Evolutionary conservation across 257 asterid genomes (phyloP), one percentile per base, ranked within the genome.

Genomic region (Thymus quinquecostatus): DNA sequence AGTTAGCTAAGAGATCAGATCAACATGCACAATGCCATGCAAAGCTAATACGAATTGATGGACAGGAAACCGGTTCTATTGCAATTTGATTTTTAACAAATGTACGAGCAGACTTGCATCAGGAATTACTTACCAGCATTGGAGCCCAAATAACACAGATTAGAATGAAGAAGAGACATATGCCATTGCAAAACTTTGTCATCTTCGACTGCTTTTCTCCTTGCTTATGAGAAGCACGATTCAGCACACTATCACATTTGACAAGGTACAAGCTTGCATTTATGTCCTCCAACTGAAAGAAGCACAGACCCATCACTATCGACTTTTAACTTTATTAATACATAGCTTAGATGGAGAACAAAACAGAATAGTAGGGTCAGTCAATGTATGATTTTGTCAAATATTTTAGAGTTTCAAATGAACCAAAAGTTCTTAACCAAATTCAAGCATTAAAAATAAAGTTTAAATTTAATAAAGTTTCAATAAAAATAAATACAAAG

Each of bases 81-180:
- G 60, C 36, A 12, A 21, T 49, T 34, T 32, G 64, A 33, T 33
- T 29, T 21, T 33, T 30, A 11, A 41, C 38, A 10, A 62, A 21
- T 10, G 38, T 14, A 38, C 13, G 60, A 60, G 83, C 67, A 68
- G 44, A 69, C 43, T 66, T 2, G 6, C 47, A 61, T 14, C 55
- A 36, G 8, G 69, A 70, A 72, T 70, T 68, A 64, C 96, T 86
- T 75, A 92, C 99, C 96, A 95, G 84, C 98, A 95, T 95, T 67
- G 99, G 99, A 81, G 99, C 97, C 99, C 99, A 95, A 68, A 95
- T 92, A 61, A 95, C 99, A 75, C 95, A 87, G 29, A 92, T 90
- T 70, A 95, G 83, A 64, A 95, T 58, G 74, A 92, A 81, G 87
- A 95, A 92, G 71, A 95, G 80, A 81, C 98, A 95, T 70, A 95